Conservation (phyloP, 768 basidiomycete species). For the Russula sp. region DNA sequence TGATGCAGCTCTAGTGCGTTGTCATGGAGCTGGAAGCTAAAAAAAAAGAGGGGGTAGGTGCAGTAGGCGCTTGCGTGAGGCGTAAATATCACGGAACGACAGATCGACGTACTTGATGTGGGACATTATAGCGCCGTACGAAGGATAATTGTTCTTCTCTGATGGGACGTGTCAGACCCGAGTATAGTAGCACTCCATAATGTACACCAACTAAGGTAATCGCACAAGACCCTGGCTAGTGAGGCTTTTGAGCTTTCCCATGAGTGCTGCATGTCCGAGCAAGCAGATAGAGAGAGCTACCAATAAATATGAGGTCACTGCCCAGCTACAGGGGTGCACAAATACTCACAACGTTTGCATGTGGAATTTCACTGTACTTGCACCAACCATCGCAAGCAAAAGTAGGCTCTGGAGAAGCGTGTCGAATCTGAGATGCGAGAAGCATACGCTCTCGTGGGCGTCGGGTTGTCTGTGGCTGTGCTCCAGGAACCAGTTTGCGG, state of each 20-base stretch:
- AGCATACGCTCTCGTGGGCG: neutral
- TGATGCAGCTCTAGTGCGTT: constrained; percentile 4
- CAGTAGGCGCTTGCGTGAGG: neutral
- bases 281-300: constrained; percentile 22
- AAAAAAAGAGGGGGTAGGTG: neutral
- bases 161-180: constrained; percentile 1
- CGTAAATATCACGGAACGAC: neutral
- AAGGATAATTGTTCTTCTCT: neutral
- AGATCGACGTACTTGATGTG: constrained; percentile 17
- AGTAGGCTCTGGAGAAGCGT: constrained; percentile 19
- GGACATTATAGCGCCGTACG: constrained; percentile 8
- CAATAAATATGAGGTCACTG: neutral
- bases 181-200: neutral
- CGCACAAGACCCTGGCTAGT: constrained; percentile 20
- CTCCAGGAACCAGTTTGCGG: neutral
- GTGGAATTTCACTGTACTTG: neutral
- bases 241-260: constrained; percentile 24
- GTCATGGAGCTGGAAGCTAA: constrained; percentile 7
- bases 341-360: constrained; percentile 13
- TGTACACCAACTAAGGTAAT: constrained; percentile 13
- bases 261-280: constrained; percentile 23
- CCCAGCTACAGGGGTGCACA: neutral
- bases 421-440: constrained; percentile 6
- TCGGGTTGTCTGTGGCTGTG: neutral
- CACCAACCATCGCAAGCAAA: constrained; percentile 23